Evolutionary conservation across 2,329 filamentous ascomycete species (phyloP).

Genomic region (Penicillium griseofulvum): DNA sequence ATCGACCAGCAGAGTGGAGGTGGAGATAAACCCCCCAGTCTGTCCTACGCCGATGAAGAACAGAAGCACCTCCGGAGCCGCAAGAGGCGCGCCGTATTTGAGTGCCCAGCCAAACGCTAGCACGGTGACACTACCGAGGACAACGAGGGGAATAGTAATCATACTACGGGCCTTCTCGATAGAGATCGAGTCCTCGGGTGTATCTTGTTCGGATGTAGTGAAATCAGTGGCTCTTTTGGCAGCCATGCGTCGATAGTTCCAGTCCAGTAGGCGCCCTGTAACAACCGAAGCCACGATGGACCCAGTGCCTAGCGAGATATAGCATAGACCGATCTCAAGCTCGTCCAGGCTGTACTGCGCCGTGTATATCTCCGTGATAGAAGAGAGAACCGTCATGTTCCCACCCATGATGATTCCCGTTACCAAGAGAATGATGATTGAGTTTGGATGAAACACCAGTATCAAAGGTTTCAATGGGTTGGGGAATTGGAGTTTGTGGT

Average conservation of each 20-base stretch:
- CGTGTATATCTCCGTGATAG: too few species aligned
- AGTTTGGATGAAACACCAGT: too few species aligned
- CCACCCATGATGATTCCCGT: too few species aligned
- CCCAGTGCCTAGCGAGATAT: too few species aligned
- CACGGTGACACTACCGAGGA: constrained; percentile 15
- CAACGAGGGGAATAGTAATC: constrained; percentile 20
- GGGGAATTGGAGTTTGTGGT: too few species aligned
- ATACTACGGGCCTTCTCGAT: constrained; percentile 25
- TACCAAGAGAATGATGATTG: too few species aligned
- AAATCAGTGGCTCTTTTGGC: background rate
- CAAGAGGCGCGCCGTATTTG: constrained; percentile 7
- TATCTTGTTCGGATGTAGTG: constrained; percentile 3
- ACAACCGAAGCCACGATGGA: too few species aligned
- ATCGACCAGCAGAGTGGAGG: constrained; percentile 16
- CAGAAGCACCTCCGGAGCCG: constrained; percentile 12
- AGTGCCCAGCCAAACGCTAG: constrained; percentile 23
- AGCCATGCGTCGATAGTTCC: constrained; percentile 22
- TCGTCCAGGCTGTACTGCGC: too few species aligned
- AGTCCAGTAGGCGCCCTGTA: constrained; percentile 20
- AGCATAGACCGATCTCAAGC: too few species aligned
- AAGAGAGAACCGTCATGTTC: too few species aligned
- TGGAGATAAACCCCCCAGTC: constrained; percentile 16
- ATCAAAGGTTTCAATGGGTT: too few species aligned
- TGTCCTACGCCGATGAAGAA: constrained; percentile 17
- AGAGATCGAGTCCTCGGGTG: constrained; percentile 9